Evolutionary conservation across 1,139 yeast species (phyloP).

Genomic region (Debaryomyces robertsiae): DNA sequence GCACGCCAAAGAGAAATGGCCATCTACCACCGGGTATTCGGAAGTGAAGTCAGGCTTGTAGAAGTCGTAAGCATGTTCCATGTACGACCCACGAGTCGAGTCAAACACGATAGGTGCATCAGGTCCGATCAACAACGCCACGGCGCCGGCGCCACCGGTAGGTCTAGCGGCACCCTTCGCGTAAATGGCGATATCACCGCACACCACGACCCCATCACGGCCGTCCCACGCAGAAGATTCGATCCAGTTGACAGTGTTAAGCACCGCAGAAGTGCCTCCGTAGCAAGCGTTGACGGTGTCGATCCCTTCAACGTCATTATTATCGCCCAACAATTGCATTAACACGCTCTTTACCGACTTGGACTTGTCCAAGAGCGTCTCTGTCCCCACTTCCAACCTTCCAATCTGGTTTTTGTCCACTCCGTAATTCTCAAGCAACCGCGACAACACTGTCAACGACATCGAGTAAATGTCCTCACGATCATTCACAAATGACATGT

Average conservation of each 20-base stretch:
- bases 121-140: constrained; percentile 94
- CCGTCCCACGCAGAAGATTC: constrained; percentile 99
- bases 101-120: constrained; percentile 97
- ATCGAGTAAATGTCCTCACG: constrained; percentile 96
- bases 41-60: constrained; percentile 96
- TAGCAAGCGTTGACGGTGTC: constrained; percentile 98
- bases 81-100: constrained; percentile 81
- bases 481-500: constrained; percentile 96
- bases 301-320: constrained; percentile 91
- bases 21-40: constrained; percentile 98
- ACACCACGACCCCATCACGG: constrained; percentile 93
- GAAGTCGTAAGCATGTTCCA: constrained; percentile 97
- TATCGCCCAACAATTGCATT: constrained; percentile 91
- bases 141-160: constrained; percentile 99
- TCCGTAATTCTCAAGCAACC: constrained; percentile 75
- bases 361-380: constrained; percentile 94
- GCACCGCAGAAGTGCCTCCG: constrained; percentile 96
- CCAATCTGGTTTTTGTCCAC: constrained; percentile 84
- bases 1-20: constrained; percentile 92
- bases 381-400: constrained; percentile 98
- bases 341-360: constrained; percentile 95
- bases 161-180: constrained; percentile 98
- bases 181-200: constrained; percentile 98
- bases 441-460: constrained; percentile 78
- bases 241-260: constrained; percentile 94